Evolutionary conservation across 2,329 filamentous ascomycete species (phyloP), one percentile per base, ranked within the genome.

Genomic region (Neopestalotiopsis clavispora): DNA sequence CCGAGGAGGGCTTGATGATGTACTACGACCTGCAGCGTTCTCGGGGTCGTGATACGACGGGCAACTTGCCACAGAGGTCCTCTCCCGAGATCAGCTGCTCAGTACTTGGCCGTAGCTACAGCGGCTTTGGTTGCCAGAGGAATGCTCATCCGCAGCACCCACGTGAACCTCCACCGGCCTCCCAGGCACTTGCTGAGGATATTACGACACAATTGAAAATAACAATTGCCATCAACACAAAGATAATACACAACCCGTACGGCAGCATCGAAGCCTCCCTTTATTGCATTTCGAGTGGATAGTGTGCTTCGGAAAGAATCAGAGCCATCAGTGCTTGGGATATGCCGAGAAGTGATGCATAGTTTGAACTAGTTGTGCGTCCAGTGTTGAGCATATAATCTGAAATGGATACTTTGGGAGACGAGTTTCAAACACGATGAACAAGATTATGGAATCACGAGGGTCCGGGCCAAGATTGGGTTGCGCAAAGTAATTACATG

Each of bases 231-330:
- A 38, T 38, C 5, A 38, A 38, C 6, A 10, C 34, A 38, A 38
- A 10, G 6, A 38, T 7, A 38, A 38, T 38, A 38, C 10, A 38
- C 56, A 30, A 67, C 20, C n/a, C 12, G 28, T 14, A 17, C 34
- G 38, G 58, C 69, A 66, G 65, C 65, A 67, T 9, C 66, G 56
- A 34, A 73, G 72, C 56, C 69, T 73, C 56, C 72, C 73, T 59
- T 68, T 66, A 14, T 17, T 72, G 32, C 57, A 32, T 20, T 68
- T 66, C 57, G 45, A 57, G 23, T 70, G 61, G 69, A 49, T n/a
- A 5, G 68, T 32, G 1, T 42, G 20, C 20, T 32, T n/a, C n/a
- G 64, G 38, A 38, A 49, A 60, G 20, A 61, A 68, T 34, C 10
- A 64, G 45, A 49, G 60, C 68, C 66, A 70, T 42, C 66, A 59